Conservation (phyloP, 2,329 filamentous ascomycete species). For the Cytospora mali region DNA sequence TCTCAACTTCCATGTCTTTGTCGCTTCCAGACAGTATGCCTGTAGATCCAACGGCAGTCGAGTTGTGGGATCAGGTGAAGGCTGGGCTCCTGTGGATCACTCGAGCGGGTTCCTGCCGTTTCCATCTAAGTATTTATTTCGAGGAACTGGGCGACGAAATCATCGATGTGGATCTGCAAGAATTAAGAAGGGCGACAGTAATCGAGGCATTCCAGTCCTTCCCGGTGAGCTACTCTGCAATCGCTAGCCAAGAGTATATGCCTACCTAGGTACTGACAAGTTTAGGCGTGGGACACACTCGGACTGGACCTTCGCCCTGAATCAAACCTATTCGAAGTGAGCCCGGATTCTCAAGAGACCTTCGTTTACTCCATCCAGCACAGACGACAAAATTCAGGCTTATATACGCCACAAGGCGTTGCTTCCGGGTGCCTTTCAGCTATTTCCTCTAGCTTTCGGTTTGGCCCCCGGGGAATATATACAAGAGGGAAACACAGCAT, state of each 20-base stretch:
- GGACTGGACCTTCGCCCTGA: constrained; percentile 20
- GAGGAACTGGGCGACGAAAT: neutral
- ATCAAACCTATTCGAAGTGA: constrained; percentile 9
- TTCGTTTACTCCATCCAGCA: constrained; percentile 23
- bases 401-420: constrained; percentile 15
- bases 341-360: neutral
- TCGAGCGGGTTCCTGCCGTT: constrained; percentile 20
- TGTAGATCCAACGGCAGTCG: constrained; percentile 1
- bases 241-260: neutral
- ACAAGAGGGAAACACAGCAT: neutral
- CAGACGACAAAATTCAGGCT: neutral
- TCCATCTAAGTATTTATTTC: constrained; percentile 13
- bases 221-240: neutral
- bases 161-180: neutral
- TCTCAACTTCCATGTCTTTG: constrained; percentile 10
- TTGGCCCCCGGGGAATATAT: neutral
- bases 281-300: constrained; percentile 19
- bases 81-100: constrained; percentile 23
- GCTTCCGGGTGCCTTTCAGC: constrained; percentile 16
- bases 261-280: constrained; percentile 9
- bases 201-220: constrained; percentile 11
- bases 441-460: constrained; percentile 13
- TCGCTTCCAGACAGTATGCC: constrained; percentile 11
- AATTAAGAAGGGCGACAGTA: neutral
- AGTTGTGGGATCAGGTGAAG: constrained; percentile 21